Evolutionary conservation across 306 rosid species (phyloP), one percentile per base, ranked within the genome.

Genomic region (Castanopsis chinensis): DNA sequence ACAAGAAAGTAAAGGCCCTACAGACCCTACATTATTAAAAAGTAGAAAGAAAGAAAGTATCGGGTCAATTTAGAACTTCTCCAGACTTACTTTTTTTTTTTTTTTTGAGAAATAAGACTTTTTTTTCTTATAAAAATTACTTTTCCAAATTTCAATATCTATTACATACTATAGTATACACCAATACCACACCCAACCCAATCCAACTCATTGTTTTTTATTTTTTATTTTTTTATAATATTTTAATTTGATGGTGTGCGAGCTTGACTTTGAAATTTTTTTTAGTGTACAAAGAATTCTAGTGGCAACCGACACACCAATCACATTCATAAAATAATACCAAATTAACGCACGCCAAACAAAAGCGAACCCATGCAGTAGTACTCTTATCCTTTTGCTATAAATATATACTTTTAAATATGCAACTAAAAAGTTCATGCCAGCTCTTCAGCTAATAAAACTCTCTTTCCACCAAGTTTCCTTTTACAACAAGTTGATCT

Each of bases 61-160:
- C 86, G 85, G 91, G 96, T 91, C 93, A 89, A 87, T 15, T 6
- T 82, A 58, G 75, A 86, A 86, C 89, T 84, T 84, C 80, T 75
- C 7, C n/a, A 54, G 45, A 71, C n/a, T 54, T 25, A 19, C 3
- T 35, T 25, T 25, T 25, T 2, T 25, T 6, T 2, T 5, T 8
- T 37, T 19, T 41, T 41, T 41, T 25, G 27, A 25, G 27, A 25
- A 25, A 25, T 25, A 25, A 25, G 27, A 25, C 8, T 2, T 5
- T 8, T 37, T 19, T 41, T 41, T 41, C 45, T 41, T 41, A 7
- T 41, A 41, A 41, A 41, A 41, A 41, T 41, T 41, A 41, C 41
- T 35, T 35, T 35, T 6, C 41, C 41, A 35, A 6, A 35, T 20
- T 45, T 20, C 15, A 3, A 45, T 33, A 11, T 25, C 3, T 4